Conservation (phyloP, 257 asterid species). For the Cynanchum wilfordii region DNA sequence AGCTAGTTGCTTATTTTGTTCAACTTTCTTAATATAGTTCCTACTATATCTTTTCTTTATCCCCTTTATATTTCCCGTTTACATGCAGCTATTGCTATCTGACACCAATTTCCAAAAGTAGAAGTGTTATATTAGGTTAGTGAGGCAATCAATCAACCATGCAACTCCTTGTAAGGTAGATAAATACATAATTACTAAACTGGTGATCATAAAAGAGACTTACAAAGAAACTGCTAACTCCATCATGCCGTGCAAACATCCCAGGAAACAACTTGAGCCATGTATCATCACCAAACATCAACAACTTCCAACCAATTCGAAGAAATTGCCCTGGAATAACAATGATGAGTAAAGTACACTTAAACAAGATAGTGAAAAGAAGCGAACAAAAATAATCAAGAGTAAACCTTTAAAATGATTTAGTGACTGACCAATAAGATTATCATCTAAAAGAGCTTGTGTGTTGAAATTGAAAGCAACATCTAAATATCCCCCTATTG, state of each 20-base stretch:
- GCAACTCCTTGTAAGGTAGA: too few relatives aligned
- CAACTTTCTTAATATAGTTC: background rate
- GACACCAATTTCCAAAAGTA: background rate
- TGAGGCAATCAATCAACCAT: background rate
- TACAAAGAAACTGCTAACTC: slow-evolving; percentile 93
- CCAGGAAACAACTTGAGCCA: slow-evolving; percentile 90
- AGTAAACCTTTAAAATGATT: background rate
- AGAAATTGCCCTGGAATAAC: slow-evolving; percentile 57
- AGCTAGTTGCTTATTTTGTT: background rate
- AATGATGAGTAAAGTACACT: slow-evolving; percentile 7
- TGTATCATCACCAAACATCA: slow-evolving; percentile 93
- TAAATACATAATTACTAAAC: background rate
- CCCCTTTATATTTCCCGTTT: background rate
- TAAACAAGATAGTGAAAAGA: slow-evolving; percentile 6
- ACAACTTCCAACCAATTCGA: slow-evolving; percentile 83
- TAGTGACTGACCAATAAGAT: slow-evolving; percentile 71
- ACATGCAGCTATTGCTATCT: background rate
- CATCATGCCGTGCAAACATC: slow-evolving; percentile 76
- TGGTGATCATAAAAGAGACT: slow-evolving; percentile 27
- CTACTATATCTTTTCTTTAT: background rate
- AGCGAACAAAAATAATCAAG: background rate
- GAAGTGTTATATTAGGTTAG: background rate
- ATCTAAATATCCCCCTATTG: slow-evolving; percentile 83
- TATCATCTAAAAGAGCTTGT: slow-evolving; percentile 80
- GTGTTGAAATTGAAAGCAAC: slow-evolving; percentile 90